A percentile compares a stretch with the other conserved stretches of the same genome.
Evolutionary conservation across 192 early-diverging fungal species (phyloP).

Genomic region (Obelidium mucronatum): DNA sequence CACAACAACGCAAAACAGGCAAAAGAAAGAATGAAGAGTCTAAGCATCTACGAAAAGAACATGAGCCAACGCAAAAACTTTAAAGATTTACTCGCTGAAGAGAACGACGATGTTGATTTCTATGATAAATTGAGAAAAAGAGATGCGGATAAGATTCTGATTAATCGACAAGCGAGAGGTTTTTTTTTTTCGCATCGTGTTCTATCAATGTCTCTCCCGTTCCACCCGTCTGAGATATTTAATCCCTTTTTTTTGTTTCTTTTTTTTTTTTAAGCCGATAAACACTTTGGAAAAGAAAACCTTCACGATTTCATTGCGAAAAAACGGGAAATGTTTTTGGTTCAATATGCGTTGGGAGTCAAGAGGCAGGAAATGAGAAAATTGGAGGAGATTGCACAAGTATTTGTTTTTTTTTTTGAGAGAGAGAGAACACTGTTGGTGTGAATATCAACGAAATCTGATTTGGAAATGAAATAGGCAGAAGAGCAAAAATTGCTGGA

Average conservation of each 20-base stretch:
- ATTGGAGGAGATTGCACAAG: conserved; percentile 65
- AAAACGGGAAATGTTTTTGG: conserved; percentile 68
- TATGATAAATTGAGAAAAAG: conserved; percentile 55
- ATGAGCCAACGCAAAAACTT: conserved; percentile 57
- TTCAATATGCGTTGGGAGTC: conserved; percentile 66
- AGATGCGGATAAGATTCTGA: conserved; percentile 60
- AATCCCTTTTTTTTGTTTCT: neutral
- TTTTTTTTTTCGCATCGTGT: neutral
- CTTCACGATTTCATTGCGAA: conserved; percentile 66
- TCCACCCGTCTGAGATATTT: too few relatives aligned
- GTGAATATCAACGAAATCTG: neutral
- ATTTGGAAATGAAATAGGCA: conserved; percentile 30
- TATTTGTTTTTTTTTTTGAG: conserved; percentile 14
- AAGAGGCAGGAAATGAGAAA: conserved; percentile 67
- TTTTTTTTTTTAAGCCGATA: conserved; percentile 62
- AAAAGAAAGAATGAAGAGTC: conserved; percentile 52
- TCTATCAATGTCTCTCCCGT: neutral
- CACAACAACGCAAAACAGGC: conserved; percentile 28
- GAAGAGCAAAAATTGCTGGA: conserved; percentile 68
- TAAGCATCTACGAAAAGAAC: conserved; percentile 59
- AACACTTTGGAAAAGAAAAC: conserved; percentile 64
- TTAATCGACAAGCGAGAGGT: conserved; percentile 57
- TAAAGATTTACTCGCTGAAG: conserved; percentile 63
- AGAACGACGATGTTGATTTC: conserved; percentile 58
- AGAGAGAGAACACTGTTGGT: too few relatives aligned